Evolutionary conservation across 1,284 basidiomycete species (phyloP).

Genomic region (Chondrostereum purpureum): DNA sequence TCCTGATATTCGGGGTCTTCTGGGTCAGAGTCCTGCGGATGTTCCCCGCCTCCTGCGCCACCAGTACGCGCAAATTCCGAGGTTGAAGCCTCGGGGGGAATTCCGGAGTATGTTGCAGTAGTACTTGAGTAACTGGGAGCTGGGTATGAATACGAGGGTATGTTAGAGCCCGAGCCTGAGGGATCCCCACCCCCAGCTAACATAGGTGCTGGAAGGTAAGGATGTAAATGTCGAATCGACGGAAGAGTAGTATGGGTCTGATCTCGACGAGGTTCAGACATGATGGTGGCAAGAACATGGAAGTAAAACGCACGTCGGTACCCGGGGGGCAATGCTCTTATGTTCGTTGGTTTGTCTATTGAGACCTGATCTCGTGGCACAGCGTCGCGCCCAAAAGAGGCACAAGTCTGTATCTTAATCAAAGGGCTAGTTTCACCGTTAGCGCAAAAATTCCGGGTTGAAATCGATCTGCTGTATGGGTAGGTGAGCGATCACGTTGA

Average conservation of each 20-base stretch:
- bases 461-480: too few species aligned
- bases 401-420: too few species aligned
- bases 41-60: not conserved
- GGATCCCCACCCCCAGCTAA: not conserved
- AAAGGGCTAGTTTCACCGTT: not conserved
- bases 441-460: not conserved
- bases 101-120: not conserved
- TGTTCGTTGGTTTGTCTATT: not conserved
- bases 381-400: not conserved
- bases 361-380: not conserved
- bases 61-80: not conserved
- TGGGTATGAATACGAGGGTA: not conserved
- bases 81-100: not conserved
- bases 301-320: not conserved
- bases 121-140: not conserved
- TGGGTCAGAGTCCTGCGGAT: conserved; percentile 5
- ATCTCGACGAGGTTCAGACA: not conserved
- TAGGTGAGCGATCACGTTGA: not conserved
- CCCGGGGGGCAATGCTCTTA: not conserved
- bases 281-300: not conserved
- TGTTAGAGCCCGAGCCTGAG: not conserved
- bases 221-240: conserved; percentile 11
- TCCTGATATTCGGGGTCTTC: conserved; percentile 9
- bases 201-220: conserved; percentile 8
- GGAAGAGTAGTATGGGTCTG: conserved; percentile 7